phyloP scores from a whole-genome alignment of 163 green algal species.

The Scenedesmus sp. region DNA sequence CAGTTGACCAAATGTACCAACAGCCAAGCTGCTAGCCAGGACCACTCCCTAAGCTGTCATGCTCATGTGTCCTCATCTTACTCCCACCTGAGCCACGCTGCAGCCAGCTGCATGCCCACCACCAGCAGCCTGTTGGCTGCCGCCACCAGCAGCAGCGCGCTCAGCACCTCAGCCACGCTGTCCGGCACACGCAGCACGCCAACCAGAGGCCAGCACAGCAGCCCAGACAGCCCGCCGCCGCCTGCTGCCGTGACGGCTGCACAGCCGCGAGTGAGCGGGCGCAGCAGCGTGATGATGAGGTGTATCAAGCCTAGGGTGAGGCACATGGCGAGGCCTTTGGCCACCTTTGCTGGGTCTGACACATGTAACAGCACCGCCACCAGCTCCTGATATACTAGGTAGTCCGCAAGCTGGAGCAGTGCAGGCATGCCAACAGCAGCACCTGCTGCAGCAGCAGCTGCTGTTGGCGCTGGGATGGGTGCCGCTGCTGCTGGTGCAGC shows the following conservation, averaged over 20 bases:
- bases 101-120: constrained; percentile 19
- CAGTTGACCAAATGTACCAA: neutral
- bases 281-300: neutral
- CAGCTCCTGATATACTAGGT: constrained; percentile 45
- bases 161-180: constrained; percentile 34
- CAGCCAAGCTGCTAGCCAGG: neutral
- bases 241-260: neutral
- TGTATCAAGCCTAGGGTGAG: constrained; percentile 23
- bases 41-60: neutral
- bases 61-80: neutral
- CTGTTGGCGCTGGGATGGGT: neutral
- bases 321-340: constrained; percentile 48
- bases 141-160: constrained; percentile 36
- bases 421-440: neutral
- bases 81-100: constrained; percentile 18
- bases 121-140: constrained; percentile 47
- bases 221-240: neutral
- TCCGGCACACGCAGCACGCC: neutral
- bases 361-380: constrained; percentile 39
- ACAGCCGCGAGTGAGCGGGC: neutral
- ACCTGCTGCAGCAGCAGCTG: neutral
- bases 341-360: constrained; percentile 15
- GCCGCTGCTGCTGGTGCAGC: neutral
- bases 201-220: constrained; percentile 40
- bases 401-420: constrained; percentile 37